A percentile compares a stretch with the other conserved stretches of the same genome.
These are phyloP conservation scores for Starmera quercuum DNA, from an alignment of 805 yeast genomes.

Conservation along the genomic window DNA sequence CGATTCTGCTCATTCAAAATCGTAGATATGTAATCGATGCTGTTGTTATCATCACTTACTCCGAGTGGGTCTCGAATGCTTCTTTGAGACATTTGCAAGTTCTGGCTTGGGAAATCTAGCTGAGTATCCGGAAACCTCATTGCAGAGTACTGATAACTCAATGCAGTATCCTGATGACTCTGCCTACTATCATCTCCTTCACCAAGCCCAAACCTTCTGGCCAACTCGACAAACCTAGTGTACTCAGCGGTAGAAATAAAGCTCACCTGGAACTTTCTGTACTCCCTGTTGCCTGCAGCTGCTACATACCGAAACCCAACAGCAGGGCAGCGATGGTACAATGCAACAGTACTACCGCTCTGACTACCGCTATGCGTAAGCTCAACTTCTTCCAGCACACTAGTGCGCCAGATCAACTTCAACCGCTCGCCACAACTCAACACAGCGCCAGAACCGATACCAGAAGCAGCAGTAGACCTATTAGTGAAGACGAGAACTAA, in stretches of 20 bases:
- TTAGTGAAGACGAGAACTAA: slow-evolving; percentile 7
- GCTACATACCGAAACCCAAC: slow-evolving; percentile 12
- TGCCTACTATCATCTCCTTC: too few species aligned
- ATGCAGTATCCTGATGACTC: too few species aligned
- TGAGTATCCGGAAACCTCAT: too few species aligned
- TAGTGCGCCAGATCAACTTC: not conserved
- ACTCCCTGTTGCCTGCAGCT: not conserved
- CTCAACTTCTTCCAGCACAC: not conserved
- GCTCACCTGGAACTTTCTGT: slow-evolving; percentile 9
- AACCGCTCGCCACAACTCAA: too few species aligned
- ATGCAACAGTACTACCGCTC: not conserved
- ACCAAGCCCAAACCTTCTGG: too few species aligned
- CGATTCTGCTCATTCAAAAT: slow-evolving; percentile 7
- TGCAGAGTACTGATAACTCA: too few species aligned
- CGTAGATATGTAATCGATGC: slow-evolving; percentile 8
- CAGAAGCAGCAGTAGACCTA: too few species aligned
- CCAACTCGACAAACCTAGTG: not conserved
- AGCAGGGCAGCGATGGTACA: not conserved
- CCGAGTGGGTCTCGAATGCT: too few species aligned
- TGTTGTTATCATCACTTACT: too few species aligned
- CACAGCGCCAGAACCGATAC: too few species aligned
- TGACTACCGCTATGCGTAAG: not conserved
- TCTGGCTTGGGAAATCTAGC: too few species aligned
- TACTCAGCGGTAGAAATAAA: slow-evolving; percentile 2
- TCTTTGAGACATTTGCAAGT: too few species aligned